phyloP scores from a whole-genome alignment of 805 yeast genomes.

The Starmerella asiatica region DNA sequence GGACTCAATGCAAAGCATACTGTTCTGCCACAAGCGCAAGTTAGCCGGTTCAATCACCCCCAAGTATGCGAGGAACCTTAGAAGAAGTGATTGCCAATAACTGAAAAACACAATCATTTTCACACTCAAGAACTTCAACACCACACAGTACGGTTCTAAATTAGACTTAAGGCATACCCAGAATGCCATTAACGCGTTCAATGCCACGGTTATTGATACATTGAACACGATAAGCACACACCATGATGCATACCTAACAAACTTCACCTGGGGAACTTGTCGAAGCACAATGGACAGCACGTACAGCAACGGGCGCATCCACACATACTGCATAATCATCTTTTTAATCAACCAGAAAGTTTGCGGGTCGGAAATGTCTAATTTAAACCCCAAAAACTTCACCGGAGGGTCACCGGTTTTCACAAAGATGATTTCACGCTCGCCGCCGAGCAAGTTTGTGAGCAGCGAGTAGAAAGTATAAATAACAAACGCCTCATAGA shows the following conservation, averaged over 20 bases:
- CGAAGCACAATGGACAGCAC: constrained; percentile 23
- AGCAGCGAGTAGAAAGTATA: constrained; percentile 80
- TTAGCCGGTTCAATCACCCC: constrained; percentile 25
- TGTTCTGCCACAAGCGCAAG: constrained; percentile 60
- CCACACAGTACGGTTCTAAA: constrained; percentile 65
- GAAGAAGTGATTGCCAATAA: constrained; percentile 84
- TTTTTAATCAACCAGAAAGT: constrained; percentile 66
- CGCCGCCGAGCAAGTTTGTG: constrained; percentile 83
- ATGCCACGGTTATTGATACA: constrained; percentile 61
- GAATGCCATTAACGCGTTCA: constrained; percentile 75
- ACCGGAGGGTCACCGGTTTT: constrained; percentile 59
- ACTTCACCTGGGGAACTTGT: constrained; percentile 33
- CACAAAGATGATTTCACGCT: constrained; percentile 61
- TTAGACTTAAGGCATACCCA: constrained; percentile 84
- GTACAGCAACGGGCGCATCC: constrained; percentile 82
- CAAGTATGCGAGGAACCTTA: constrained; percentile 31
- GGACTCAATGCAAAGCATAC: constrained; percentile 68
- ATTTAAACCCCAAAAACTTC: constrained; percentile 32
- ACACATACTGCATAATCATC: constrained; percentile 83
- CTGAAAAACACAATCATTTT: constrained; percentile 90
- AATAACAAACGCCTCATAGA: constrained; percentile 91
- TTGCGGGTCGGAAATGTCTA: constrained; percentile 78
- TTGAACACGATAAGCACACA: constrained; percentile 61
- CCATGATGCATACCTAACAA: not conserved
- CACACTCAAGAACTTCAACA: constrained; percentile 86